Evolutionary conservation across 805 yeast species (phyloP), one percentile per base, ranked within the genome.

Genomic region (Pichia cephalocereana): DNA sequence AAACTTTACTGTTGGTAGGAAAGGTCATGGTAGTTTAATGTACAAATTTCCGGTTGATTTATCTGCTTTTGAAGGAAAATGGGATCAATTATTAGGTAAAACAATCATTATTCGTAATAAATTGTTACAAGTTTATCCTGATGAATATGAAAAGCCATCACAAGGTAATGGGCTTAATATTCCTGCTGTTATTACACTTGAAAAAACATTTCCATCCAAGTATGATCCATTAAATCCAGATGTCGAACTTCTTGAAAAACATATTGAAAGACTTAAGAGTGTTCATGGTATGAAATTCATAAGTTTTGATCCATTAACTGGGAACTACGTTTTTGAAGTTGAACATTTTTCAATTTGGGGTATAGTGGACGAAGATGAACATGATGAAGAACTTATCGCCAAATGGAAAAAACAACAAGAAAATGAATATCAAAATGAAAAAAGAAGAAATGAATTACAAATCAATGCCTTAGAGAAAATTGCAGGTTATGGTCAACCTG

Each of bases 301-400:
- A 14, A 82, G 89, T 6, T 89, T 82, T 60, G 89, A 85, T 57
- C 88, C 89, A 4, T 71, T 81, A 30, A 76, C 79, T 6, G 86
- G 87, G 36, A 65, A 76, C 6, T 89, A 90, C 88, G 80, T 83
- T 1, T 89, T 87, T 65, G 77, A 72, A 56, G 96, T 90, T 9
- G 80, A 84, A 55, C 99, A 93, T 68, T 93, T 93, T 59, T 88
- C 96, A 68, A 78, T 86, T 7, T 93, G 97, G 96, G 98, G 98
- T 8, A 66, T 93, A 38, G 74, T 83, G 17, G 85, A 81, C 54
- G 87, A 82, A 27, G 81, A 70, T 14, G 76, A 75, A 38, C 71
- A 77, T 40, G 88, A 80, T 53, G 72, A 69, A 11, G 75, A 73
- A 27, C 65, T 72, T 23, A 61, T 61, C 46, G 53, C 49, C 48